phyloP scores from a whole-genome alignment of 768 basidiomycete species.

The Podaxis sp. region DNA sequence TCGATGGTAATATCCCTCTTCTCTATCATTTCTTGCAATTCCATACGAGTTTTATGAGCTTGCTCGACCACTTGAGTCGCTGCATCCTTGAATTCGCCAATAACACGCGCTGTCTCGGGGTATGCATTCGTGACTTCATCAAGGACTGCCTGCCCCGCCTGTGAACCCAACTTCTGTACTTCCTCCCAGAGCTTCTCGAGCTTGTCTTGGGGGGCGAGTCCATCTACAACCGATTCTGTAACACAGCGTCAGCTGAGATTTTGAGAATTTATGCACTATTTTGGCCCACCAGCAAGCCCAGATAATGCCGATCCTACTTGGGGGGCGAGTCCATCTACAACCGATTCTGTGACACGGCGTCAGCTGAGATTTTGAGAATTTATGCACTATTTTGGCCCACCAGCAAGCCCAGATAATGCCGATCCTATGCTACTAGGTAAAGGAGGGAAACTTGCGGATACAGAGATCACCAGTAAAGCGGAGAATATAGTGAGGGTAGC shows the following conservation, averaged over 20 bases:
- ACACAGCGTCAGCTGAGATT: background rate
- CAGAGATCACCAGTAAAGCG: background rate
- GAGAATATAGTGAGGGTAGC: background rate
- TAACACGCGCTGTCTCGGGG: background rate
- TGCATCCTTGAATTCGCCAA: background rate
- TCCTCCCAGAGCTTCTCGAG: slow-evolving; percentile 6
- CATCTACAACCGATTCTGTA: background rate
- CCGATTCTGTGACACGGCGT: background rate
- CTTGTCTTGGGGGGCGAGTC: background rate
- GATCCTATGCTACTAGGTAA: background rate
- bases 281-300: background rate
- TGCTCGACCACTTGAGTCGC: background rate
- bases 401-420: background rate
- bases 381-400: background rate
- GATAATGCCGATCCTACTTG: background rate
- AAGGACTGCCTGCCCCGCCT: background rate
- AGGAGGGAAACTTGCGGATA: background rate
- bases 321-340: background rate
- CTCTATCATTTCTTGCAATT: background rate
- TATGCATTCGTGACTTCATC: background rate
- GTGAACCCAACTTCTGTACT: background rate
- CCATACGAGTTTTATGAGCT: background rate
- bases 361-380: background rate
- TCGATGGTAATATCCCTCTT: slow-evolving; percentile 2
- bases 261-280: background rate